These are phyloP conservation scores for Ramaria sp. DNA, from an alignment of 768 basidiomycete species.

Conservation along the genomic window DNA sequence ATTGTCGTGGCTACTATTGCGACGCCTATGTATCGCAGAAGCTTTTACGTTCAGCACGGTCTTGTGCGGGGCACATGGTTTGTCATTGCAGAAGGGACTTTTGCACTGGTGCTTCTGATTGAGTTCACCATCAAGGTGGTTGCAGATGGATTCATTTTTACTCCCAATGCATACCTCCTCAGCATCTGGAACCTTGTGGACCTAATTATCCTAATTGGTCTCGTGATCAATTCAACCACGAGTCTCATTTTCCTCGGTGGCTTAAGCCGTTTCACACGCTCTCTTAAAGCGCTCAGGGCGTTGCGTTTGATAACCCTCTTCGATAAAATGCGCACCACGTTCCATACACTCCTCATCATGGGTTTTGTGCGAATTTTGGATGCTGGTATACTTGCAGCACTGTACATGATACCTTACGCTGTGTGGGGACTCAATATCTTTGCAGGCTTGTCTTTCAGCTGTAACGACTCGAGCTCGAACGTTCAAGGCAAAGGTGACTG, in stretches of 20 bases:
- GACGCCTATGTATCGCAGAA: conserved; percentile 71
- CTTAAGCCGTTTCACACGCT: conserved; percentile 69
- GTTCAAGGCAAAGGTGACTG: conserved; percentile 53
- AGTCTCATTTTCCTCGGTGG: conserved; percentile 69
- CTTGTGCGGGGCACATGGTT: conserved; percentile 72
- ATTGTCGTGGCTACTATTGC: conserved; percentile 78
- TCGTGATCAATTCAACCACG: conserved; percentile 65
- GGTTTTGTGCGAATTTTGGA: conserved; percentile 80
- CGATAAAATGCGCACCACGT: conserved; percentile 76
- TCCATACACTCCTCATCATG: conserved; percentile 78
- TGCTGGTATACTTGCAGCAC: conserved; percentile 78
- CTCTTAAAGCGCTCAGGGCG: conserved; percentile 81
- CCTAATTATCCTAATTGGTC: conserved; percentile 69
- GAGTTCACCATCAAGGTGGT: conserved; percentile 87
- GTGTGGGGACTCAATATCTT: conserved; percentile 95
- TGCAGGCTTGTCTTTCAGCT: conserved; percentile 68
- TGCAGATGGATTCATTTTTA: conserved; percentile 87
- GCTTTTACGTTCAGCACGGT: conserved; percentile 55
- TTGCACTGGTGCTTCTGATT: conserved; percentile 59
- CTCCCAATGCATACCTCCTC: conserved; percentile 84
- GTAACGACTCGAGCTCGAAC: conserved; percentile 50
- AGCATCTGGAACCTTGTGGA: conserved; percentile 92
- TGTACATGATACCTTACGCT: conserved; percentile 88
- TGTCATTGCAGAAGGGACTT: conserved; percentile 63
- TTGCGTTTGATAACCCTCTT: conserved; percentile 86